Conservation (phyloP, 352 stramenopile genomes). For the Pythium dissotocum region DNA sequence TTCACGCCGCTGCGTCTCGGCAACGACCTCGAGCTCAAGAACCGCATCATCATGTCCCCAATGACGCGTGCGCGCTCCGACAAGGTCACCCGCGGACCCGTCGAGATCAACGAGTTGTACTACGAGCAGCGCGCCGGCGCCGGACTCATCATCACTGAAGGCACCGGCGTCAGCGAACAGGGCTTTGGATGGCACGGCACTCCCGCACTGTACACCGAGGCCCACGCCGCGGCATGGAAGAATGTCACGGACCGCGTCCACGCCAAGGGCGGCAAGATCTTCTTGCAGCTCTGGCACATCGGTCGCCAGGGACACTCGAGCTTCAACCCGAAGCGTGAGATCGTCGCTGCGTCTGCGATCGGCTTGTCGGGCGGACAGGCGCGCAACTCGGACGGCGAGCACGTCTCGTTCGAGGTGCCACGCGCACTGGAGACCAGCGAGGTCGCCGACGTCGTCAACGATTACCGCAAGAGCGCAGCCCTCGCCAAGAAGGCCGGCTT, state of each 20-base stretch:
- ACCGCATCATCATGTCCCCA: constrained; percentile 44
- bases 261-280: constrained; percentile 28
- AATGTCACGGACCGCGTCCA: background rate
- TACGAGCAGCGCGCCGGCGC: constrained; percentile 29
- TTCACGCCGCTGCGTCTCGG: constrained; percentile 17
- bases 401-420: constrained; percentile 37
- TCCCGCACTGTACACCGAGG: constrained; percentile 27
- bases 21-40: constrained; percentile 17
- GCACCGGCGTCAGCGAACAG: constrained; percentile 7
- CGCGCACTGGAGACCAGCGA: constrained; percentile 54
- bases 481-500: constrained; percentile 47
- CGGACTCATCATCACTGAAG: constrained; percentile 41
- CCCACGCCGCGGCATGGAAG: constrained; percentile 15
- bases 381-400: constrained; percentile 3
- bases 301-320: constrained; percentile 46
- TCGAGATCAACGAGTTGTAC: constrained; percentile 9
- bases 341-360: constrained; percentile 35
- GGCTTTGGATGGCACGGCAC: constrained; percentile 22
- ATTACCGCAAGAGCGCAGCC: constrained; percentile 47
- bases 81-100: background rate
- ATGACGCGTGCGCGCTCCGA: constrained; percentile 29
- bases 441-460: constrained; percentile 53
- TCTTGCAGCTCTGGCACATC: constrained; percentile 69
- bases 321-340: constrained; percentile 31
- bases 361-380: background rate